Conservation (phyloP, 495 filamentous ascomycete species). For the Neurospora sp. region DNA sequence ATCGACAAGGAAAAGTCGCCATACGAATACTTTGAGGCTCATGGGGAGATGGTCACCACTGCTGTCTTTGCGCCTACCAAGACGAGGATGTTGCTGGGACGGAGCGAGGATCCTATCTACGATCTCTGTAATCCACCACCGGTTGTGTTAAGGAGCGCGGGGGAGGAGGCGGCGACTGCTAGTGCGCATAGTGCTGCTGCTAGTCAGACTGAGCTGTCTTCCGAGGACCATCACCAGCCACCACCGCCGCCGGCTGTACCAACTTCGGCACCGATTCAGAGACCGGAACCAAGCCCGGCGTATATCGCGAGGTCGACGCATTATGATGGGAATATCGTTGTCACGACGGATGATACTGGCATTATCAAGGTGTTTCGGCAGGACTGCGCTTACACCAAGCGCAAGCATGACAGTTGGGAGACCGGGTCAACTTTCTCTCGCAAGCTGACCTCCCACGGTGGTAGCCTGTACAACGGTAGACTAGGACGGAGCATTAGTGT, state of each 20-base stretch:
- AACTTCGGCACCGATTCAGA: slow-evolving; percentile 18
- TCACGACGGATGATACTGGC: slow-evolving; percentile 81
- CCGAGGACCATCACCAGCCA: slow-evolving; percentile 13
- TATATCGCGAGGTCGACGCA: slow-evolving; percentile 70
- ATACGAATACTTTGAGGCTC: slow-evolving; percentile 80
- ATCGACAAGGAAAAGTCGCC: slow-evolving; percentile 70
- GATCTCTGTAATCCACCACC: slow-evolving; percentile 95
- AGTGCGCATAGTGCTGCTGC: slow-evolving; percentile 22
- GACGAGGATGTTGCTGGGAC: slow-evolving; percentile 64
- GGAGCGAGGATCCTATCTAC: slow-evolving; percentile 84
- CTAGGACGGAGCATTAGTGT: slow-evolving; percentile 59
- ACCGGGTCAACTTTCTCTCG: slow-evolving; percentile 69
- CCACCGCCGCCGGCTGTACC: slow-evolving; percentile 3
- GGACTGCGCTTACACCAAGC: slow-evolving; percentile 66
- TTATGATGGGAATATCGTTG: slow-evolving; percentile 78
- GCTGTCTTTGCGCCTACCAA: slow-evolving; percentile 73
- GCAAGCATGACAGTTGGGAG: slow-evolving; percentile 50
- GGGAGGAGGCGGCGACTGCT: slow-evolving; percentile 47
- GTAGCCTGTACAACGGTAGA: slow-evolving; percentile 26
- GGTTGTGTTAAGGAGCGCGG: slow-evolving; percentile 68
- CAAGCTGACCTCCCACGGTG: slow-evolving; percentile 41
- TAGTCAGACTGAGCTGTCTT: slow-evolving; percentile 16
- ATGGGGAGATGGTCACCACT: slow-evolving; percentile 77
- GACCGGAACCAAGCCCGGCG: slow-evolving; percentile 42
- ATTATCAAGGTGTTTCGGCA: slow-evolving; percentile 90